A percentile compares a stretch with the other conserved stretches of the same genome.
These are phyloP conservation scores for Fomitopsis pinicola DNA, from an alignment of 1,284 basidiomycete species.

Conservation along the genomic window DNA sequence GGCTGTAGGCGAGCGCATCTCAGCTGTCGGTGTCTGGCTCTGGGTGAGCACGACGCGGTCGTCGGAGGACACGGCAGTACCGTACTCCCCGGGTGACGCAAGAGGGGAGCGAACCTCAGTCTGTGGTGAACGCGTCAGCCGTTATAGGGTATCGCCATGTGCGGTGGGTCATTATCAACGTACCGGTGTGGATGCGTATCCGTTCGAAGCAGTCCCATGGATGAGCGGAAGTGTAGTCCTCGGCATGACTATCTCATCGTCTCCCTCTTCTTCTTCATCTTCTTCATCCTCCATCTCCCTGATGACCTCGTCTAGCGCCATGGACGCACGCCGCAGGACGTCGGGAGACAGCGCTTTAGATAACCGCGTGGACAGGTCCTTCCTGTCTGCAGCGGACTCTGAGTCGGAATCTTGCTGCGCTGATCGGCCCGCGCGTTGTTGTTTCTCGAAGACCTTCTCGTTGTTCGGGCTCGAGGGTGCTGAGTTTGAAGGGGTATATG, in stretches of 20 bases:
- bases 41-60: constrained; percentile 44
- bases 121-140: constrained; percentile 6
- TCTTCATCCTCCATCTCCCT: constrained; percentile 60
- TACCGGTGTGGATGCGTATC: constrained; percentile 9
- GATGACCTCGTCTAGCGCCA: constrained; percentile 70
- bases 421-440: constrained; percentile 15
- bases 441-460: constrained; percentile 22
- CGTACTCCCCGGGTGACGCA: constrained; percentile 26
- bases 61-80: constrained; percentile 68
- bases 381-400: constrained; percentile 14
- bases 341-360: constrained; percentile 48
- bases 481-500: constrained; percentile 28
- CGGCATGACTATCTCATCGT: constrained; percentile 71
- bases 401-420: constrained; percentile 24
- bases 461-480: constrained; percentile 48
- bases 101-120: constrained; percentile 16
- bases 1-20: constrained; percentile 36
- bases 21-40: constrained; percentile 44
- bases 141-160: not conserved
- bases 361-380: constrained; percentile 25
- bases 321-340: constrained; percentile 57
- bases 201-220: constrained; percentile 10
- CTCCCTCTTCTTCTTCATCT: constrained; percentile 38
- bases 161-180: constrained; percentile 1
- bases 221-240: constrained; percentile 48